phyloP scores from a whole-genome alignment of 768 basidiomycete genomes.

The Coprinellus micaceus region DNA sequence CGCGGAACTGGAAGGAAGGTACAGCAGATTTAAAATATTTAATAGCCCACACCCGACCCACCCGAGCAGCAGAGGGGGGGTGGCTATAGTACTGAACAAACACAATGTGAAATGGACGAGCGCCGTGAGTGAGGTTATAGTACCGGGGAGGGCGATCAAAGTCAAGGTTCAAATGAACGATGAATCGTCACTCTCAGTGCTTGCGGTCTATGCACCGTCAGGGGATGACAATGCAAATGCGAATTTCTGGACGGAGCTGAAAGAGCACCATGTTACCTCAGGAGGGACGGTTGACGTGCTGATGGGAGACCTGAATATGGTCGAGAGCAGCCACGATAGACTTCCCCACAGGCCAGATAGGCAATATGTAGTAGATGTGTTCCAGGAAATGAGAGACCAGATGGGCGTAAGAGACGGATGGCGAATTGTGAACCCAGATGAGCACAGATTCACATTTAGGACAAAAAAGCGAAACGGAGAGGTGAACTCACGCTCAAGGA shows the following conservation, averaged over 20 bases:
- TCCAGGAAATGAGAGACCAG: constrained; percentile 15
- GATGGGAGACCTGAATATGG: constrained; percentile 33
- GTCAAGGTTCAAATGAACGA: constrained; percentile 15
- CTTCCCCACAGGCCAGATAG: constrained; percentile 21
- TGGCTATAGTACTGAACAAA: constrained; percentile 34
- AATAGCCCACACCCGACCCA: neutral
- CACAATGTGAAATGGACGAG: constrained; percentile 15
- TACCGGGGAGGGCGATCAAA: constrained; percentile 26
- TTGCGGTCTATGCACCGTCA: constrained; percentile 33
- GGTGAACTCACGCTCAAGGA: constrained; percentile 17
- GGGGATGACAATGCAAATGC: constrained; percentile 23
- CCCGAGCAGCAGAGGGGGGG: constrained; percentile 21
- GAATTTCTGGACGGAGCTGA: constrained; percentile 25
- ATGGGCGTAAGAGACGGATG: constrained; percentile 26
- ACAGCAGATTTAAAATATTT: neutral
- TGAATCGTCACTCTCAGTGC: constrained; percentile 15
- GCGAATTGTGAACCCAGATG: constrained; percentile 18
- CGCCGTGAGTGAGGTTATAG: constrained; percentile 6
- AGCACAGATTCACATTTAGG: constrained; percentile 21
- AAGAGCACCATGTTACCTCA: constrained; percentile 7
- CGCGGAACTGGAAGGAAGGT: neutral
- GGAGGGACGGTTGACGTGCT: constrained; percentile 21
- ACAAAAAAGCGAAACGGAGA: constrained; percentile 5
- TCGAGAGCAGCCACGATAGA: constrained; percentile 28
- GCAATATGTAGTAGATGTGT: neutral